Conservation (phyloP, 2,329 filamentous ascomycete species). For the Plenodomus lindquistii region DNA sequence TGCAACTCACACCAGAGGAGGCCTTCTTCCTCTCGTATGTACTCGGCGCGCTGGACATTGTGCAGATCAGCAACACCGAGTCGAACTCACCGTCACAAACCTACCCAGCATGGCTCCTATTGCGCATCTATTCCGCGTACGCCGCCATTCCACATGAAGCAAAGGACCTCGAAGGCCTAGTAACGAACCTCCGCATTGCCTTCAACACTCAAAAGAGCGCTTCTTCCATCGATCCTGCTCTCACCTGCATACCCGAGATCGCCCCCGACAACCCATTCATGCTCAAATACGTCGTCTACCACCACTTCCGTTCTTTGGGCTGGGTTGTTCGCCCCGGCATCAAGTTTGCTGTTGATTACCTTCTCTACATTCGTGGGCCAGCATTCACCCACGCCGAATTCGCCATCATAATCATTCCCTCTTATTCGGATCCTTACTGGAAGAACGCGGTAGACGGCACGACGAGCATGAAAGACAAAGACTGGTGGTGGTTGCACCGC, state of each 20-base stretch:
- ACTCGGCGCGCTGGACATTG: conserved; percentile 73
- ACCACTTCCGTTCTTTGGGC: conserved; percentile 92
- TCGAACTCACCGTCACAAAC: conserved; percentile 50
- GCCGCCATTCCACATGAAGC: conserved; percentile 62
- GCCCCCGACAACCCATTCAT: conserved; percentile 82
- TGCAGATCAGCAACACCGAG: conserved; percentile 48
- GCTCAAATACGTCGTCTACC: conserved; percentile 85
- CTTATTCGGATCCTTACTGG: conserved; percentile 78
- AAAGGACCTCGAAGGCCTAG: conserved; percentile 5
- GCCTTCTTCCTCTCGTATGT: conserved; percentile 87
- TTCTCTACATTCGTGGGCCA: conserved; percentile 91
- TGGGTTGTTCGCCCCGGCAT: conserved; percentile 93
- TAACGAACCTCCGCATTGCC: conserved; percentile 15
- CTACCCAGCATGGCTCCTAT: conserved; percentile 26
- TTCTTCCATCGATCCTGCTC: conserved; percentile 5
- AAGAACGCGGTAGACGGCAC: conserved; percentile 51
- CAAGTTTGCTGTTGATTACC: conserved; percentile 92
- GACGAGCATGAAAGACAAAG: conserved; percentile 52
- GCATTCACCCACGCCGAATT: conserved; percentile 97
- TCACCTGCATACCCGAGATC: conserved; percentile 44
- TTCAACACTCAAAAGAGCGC: conserved; percentile 16
- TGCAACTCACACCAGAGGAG: conserved; percentile 90
- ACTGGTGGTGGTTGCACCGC: conserved; percentile 86
- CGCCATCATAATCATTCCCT: conserved; percentile 79
- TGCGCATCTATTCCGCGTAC: conserved; percentile 65